Percentiles rank a stretch among this genome's conserved stretches.
These are phyloP conservation scores for Coleophoma crateriformis DNA, from an alignment of 2,329 filamentous ascomycete species.

Conservation along the genomic window DNA sequence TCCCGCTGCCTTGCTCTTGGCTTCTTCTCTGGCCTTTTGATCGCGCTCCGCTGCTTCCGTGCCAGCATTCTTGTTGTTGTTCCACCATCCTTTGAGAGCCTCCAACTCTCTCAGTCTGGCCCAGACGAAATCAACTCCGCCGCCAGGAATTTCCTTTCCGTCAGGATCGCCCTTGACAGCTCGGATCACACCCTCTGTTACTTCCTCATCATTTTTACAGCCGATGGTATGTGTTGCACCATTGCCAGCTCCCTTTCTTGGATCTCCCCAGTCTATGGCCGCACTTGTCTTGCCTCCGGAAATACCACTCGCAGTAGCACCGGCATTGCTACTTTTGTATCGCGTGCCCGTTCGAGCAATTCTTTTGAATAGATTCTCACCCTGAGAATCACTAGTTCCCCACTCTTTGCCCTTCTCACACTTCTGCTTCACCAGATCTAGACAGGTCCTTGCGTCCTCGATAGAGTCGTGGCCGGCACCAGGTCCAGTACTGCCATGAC, in stretches of 20 bases:
- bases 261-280: constrained; percentile 87
- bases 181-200: constrained; percentile 47
- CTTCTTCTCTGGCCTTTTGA: constrained; percentile 1
- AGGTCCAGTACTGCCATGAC: constrained; percentile 43
- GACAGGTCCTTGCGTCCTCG: constrained; percentile 85
- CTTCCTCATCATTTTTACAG: constrained; percentile 55
- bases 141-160: constrained; percentile 49
- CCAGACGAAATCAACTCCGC: constrained; percentile 63
- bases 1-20: constrained; percentile 1
- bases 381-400: constrained; percentile 73
- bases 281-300: constrained; percentile 60
- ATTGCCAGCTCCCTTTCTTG: constrained; percentile 52
- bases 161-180: constrained; percentile 54
- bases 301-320: constrained; percentile 46
- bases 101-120: constrained; percentile 62
- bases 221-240: constrained; percentile 51
- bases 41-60: constrained; percentile 6
- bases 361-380: constrained; percentile 86
- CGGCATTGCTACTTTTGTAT: constrained; percentile 56
- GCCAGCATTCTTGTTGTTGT: constrained; percentile 37
- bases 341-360: constrained; percentile 59
- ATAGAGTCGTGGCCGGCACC: constrained; percentile 78
- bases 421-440: constrained; percentile 92
- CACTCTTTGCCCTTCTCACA: constrained; percentile 87
- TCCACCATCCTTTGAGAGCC: constrained; percentile 63